Conservation (phyloP, 805 yeast species). For the Kodamaea fukazawae region DNA sequence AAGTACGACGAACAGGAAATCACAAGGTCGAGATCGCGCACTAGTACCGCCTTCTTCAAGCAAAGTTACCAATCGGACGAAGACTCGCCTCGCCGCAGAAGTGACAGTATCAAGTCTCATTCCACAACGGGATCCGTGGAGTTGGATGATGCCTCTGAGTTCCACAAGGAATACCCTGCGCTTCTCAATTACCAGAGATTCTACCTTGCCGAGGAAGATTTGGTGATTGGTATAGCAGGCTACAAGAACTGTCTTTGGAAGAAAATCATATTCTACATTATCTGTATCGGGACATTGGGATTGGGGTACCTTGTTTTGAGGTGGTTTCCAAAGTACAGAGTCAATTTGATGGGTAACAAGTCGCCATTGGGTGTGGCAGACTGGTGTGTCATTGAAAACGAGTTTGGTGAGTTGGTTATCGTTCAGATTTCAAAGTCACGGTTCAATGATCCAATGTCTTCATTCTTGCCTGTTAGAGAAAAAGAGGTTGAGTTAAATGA, state of each 20-base stretch:
- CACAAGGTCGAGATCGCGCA: neutral
- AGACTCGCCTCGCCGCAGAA: constrained; percentile 20
- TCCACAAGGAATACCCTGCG: constrained; percentile 28
- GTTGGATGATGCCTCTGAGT: constrained; percentile 1
- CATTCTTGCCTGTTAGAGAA: constrained; percentile 46
- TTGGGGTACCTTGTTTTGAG: constrained; percentile 67
- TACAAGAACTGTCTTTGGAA: constrained; percentile 56
- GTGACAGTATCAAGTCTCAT: constrained; percentile 28
- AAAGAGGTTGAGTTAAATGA: constrained; percentile 25
- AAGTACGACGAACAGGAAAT: constrained; percentile 29
- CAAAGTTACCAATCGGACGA: constrained; percentile 1
- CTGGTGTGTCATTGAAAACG: constrained; percentile 93
- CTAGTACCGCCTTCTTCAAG: constrained; percentile 8
- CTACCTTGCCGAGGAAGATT: constrained; percentile 92
- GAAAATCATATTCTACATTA: constrained; percentile 44
- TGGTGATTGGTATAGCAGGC: constrained; percentile 93
- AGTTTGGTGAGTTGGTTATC: constrained; percentile 78
- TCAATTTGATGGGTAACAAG: constrained; percentile 61
- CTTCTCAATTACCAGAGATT: constrained; percentile 65
- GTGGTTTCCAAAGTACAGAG: constrained; percentile 82
- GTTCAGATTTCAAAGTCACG: constrained; percentile 54
- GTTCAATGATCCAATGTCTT: constrained; percentile 71
- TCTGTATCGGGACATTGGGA: constrained; percentile 66
- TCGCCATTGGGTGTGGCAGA: constrained; percentile 79
- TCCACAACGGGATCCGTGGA: constrained; percentile 14